A percentile compares a stretch with the other conserved stretches of the same genome.
These are phyloP conservation scores for Tetrahymena elliotti DNA, from an alignment of 73 alveolate species.

Conservation along the genomic window DNA sequence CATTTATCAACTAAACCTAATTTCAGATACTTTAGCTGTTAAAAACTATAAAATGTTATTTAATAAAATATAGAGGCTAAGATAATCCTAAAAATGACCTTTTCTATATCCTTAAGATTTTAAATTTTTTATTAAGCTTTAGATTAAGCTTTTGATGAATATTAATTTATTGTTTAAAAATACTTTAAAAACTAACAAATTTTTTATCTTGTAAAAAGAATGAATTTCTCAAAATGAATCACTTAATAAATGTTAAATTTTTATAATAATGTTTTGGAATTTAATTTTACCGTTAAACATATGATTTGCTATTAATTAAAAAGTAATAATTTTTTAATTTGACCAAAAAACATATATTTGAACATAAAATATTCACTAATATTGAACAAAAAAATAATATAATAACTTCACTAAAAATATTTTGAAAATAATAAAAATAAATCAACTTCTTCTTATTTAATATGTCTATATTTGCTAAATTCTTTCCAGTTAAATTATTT, in stretches of 20 bases:
- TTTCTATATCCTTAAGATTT: too few species aligned
- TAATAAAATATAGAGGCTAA: neutral
- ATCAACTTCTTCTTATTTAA: neutral
- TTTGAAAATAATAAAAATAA: neutral
- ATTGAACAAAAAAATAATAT: neutral
- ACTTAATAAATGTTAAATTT: too few species aligned
- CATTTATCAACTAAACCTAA: neutral
- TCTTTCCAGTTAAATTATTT: neutral
- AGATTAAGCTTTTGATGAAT: too few species aligned
- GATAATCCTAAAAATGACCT: neutral
- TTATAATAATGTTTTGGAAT: too few species aligned
- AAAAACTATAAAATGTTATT: too few species aligned
- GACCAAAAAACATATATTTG: too few species aligned
- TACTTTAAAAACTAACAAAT: neutral
- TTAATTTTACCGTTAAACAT: neutral
- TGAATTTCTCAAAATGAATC: neutral
- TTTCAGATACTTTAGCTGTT: too few species aligned
- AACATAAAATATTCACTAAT: too few species aligned
- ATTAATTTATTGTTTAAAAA: too few species aligned
- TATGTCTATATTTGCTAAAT: neutral
- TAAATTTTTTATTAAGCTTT: too few species aligned
- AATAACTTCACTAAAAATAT: neutral
- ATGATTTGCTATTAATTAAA: too few species aligned
- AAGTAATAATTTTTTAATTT: neutral
- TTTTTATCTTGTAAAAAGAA: neutral